Evolutionary conservation across 2,329 filamentous ascomycete species (phyloP).

Genomic region (Dactylellina cionopaga): DNA sequence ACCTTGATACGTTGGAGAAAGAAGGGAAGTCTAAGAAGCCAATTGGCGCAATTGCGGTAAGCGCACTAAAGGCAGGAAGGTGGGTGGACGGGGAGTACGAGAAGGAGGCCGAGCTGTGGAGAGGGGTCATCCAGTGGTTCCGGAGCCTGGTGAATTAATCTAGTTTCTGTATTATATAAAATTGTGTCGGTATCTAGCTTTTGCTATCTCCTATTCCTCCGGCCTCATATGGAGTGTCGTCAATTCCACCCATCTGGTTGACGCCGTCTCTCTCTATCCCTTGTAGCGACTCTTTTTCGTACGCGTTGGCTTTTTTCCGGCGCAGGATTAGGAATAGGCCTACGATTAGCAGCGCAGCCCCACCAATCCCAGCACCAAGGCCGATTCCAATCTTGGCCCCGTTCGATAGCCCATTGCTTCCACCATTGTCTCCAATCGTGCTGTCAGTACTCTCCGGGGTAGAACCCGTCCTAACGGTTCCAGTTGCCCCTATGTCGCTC

Average conservation of each 20-base stretch:
- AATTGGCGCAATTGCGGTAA: slow-evolving; percentile 48
- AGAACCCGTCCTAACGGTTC: neutral
- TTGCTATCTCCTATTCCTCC: slow-evolving; percentile 3
- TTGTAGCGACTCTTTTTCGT: neutral
- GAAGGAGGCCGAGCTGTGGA: slow-evolving; percentile 36
- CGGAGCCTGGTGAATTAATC: slow-evolving; percentile 35
- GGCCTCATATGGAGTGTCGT: neutral
- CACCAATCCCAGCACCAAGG: neutral
- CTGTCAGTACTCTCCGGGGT: neutral
- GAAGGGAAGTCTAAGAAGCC: slow-evolving; percentile 31
- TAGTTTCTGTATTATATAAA: neutral
- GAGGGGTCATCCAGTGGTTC: slow-evolving; percentile 44
- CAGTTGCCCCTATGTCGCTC: neutral
- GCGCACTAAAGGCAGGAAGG: slow-evolving; percentile 39
- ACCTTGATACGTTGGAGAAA: slow-evolving; percentile 73
- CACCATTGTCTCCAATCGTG: neutral
- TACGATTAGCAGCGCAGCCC: neutral
- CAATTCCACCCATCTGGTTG: slow-evolving; percentile 9
- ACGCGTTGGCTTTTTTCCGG: neutral
- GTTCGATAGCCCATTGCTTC: neutral
- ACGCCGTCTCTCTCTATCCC: slow-evolving; percentile 9
- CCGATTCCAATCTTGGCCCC: slow-evolving; percentile 20
- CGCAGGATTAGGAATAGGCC: neutral
- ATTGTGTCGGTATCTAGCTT: neutral
- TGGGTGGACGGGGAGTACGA: slow-evolving; percentile 41